These are phyloP conservation scores for Ajuga reptans DNA, from an alignment of 305 asterid genomes.

Conservation along the genomic window DNA sequence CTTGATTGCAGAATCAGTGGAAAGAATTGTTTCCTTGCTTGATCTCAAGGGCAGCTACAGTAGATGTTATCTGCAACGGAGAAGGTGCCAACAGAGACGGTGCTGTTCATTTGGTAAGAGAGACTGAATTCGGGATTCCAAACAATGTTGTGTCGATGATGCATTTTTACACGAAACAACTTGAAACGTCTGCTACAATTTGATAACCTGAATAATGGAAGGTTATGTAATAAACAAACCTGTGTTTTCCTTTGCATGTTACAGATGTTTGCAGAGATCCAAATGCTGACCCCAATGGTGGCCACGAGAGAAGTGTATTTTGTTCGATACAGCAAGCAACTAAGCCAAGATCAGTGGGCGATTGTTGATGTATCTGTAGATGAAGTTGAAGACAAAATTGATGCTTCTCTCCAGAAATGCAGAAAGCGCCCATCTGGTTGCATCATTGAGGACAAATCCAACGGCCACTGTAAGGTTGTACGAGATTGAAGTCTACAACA, in stretches of 20 bases:
- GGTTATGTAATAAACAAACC: not conserved
- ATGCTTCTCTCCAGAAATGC: slow-evolving; percentile 48
- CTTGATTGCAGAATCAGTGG: slow-evolving; percentile 66
- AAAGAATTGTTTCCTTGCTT: slow-evolving; percentile 67
- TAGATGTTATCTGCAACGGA: slow-evolving; percentile 55
- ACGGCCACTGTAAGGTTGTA: slow-evolving; percentile 81
- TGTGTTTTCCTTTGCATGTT: not conserved
- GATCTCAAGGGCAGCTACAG: slow-evolving; percentile 60
- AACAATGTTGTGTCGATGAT: not conserved
- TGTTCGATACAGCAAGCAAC: slow-evolving; percentile 53
- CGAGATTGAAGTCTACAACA: not conserved
- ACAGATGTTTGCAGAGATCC: slow-evolving; percentile 82
- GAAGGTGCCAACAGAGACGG: slow-evolving; percentile 62
- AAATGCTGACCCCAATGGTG: slow-evolving; percentile 77
- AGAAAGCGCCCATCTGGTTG: slow-evolving; percentile 83
- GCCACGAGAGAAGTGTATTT: slow-evolving; percentile 69
- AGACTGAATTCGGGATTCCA: no score
- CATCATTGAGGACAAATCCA: slow-evolving; percentile 66
- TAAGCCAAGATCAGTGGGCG: slow-evolving; percentile 62
- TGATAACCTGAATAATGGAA: not conserved
- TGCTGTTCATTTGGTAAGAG: slow-evolving; percentile 55
- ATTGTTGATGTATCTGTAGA: slow-evolving; percentile 75
- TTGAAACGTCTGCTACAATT: not conserved
- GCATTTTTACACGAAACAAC: not conserved
- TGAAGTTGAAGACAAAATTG: slow-evolving; percentile 47